Percentiles rank a stretch among this genome's conserved stretches.
These are phyloP conservation scores for Hyphopichia homilentoma DNA, from an alignment of 805 yeast genomes.

Conservation along the genomic window DNA sequence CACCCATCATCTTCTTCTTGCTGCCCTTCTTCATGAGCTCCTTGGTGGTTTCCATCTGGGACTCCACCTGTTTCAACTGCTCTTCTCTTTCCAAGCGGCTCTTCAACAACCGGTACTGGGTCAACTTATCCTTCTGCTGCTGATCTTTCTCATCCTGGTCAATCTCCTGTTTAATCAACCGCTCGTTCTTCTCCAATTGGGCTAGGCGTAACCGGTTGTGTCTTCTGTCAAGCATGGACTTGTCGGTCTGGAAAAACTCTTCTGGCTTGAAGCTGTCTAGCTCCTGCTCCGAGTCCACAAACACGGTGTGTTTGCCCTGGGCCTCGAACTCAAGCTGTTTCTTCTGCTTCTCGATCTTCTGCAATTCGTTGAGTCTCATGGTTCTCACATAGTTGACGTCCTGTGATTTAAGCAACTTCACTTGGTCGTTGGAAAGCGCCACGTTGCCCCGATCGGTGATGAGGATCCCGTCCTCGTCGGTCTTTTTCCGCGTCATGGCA, in stretches of 20 bases:
- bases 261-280: constrained; percentile 61
- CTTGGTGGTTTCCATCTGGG: constrained; percentile 70
- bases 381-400: constrained; percentile 85
- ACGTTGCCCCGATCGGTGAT: constrained; percentile 64
- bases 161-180: constrained; percentile 24
- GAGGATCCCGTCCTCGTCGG: constrained; percentile 69
- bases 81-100: constrained; percentile 65
- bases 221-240: constrained; percentile 52
- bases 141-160: constrained; percentile 30
- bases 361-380: constrained; percentile 63
- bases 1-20: constrained; percentile 67
- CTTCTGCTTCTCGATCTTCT: constrained; percentile 57
- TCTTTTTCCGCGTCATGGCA: constrained; percentile 73
- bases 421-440: constrained; percentile 65
- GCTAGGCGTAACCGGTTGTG: constrained; percentile 67
- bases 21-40: constrained; percentile 90
- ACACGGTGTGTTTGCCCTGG: constrained; percentile 78
- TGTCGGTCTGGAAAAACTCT: constrained; percentile 66
- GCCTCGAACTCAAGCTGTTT: constrained; percentile 48
- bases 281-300: constrained; percentile 63
- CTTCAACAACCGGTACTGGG: constrained; percentile 57
- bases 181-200: constrained; percentile 49
- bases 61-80: constrained; percentile 65
- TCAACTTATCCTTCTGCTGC: constrained; percentile 52
- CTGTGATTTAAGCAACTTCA: constrained; percentile 81